A percentile compares a stretch with the other conserved stretches of the same genome.
phyloP scores from a whole-genome alignment of 371 early-diverging fungal species.

The Zopfochytrium polystomum region DNA sequence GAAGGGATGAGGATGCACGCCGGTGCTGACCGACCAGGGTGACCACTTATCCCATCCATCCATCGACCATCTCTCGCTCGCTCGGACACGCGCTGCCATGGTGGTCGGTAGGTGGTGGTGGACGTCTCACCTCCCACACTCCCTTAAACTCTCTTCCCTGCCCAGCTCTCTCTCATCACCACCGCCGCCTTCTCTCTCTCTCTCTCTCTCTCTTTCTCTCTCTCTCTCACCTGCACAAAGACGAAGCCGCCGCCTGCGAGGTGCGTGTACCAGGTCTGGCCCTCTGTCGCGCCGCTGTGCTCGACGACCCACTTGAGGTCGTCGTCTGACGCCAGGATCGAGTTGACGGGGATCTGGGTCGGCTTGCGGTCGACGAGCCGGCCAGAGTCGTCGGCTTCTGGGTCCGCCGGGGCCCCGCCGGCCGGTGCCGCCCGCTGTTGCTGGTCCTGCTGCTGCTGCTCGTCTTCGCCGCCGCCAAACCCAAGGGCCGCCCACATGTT shows the following conservation, averaged over 20 bases:
- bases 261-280: constrained; percentile 81
- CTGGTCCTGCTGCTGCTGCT: no score
- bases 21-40: no score
- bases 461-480: background rate
- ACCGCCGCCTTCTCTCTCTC: no score
- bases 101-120: background rate
- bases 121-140: no score
- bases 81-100: no score
- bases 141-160: no score
- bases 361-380: background rate
- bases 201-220: no score
- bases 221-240: constrained; percentile 51
- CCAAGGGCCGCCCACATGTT: background rate
- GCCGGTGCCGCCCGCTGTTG: no score
- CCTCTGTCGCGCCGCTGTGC: constrained; percentile 70
- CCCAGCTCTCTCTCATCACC: no score
- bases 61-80: no score
- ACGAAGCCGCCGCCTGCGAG: constrained; percentile 68
- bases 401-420: background rate
- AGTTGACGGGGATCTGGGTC: background rate
- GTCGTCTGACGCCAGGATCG: background rate
- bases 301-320: constrained; percentile 2
- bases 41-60: no score
- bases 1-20: no score
- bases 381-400: background rate